Conservation (phyloP, 768 basidiomycete genomes). For the Candolleomyces efflorescens region DNA sequence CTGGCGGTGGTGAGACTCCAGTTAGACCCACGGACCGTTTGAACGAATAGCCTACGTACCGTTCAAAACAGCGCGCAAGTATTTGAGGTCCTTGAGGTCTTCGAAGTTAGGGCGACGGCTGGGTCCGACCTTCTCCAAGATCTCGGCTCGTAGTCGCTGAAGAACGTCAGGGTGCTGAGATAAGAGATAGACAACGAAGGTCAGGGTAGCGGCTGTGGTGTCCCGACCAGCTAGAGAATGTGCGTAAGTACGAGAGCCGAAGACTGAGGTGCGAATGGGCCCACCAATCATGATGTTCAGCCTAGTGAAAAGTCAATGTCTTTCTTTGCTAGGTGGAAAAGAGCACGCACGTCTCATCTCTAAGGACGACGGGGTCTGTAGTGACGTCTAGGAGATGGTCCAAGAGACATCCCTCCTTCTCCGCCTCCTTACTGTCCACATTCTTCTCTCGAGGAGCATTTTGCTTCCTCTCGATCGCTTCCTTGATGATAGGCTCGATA, state of each 20-base stretch:
- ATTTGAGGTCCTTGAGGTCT: conserved; percentile 57
- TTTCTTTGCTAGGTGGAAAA: neutral
- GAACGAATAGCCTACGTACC: conserved; percentile 27
- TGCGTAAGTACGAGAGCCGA: neutral
- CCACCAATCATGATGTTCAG: conserved; percentile 44
- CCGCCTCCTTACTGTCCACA: conserved; percentile 21
- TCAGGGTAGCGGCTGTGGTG: conserved; percentile 42
- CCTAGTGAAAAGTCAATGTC: conserved; percentile 11
- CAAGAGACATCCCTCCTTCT: conserved; percentile 46
- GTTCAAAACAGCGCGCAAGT: conserved; percentile 60
- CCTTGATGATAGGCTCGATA: conserved; percentile 48
- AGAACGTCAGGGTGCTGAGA: conserved; percentile 47
- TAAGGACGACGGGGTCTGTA: conserved; percentile 40
- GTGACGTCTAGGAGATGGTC: conserved; percentile 54
- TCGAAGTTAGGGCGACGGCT: conserved; percentile 34
- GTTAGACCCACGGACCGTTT: neutral
- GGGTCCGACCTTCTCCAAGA: conserved; percentile 47
- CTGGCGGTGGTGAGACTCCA: conserved; percentile 16
- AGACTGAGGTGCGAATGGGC: neutral
- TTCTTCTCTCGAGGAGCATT: conserved; percentile 18
- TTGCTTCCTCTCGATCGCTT: conserved; percentile 42
- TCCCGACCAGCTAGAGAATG: conserved; percentile 35
- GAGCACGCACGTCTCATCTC: conserved; percentile 37
- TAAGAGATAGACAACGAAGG: conserved; percentile 41
- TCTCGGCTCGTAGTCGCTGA: conserved; percentile 49